A percentile compares a stretch with the other conserved stretches of the same genome.
phyloP scores from a whole-genome alignment of 225 moss, liverwort and hornwort species.

The Pseudisothecium myosuroides region DNA sequence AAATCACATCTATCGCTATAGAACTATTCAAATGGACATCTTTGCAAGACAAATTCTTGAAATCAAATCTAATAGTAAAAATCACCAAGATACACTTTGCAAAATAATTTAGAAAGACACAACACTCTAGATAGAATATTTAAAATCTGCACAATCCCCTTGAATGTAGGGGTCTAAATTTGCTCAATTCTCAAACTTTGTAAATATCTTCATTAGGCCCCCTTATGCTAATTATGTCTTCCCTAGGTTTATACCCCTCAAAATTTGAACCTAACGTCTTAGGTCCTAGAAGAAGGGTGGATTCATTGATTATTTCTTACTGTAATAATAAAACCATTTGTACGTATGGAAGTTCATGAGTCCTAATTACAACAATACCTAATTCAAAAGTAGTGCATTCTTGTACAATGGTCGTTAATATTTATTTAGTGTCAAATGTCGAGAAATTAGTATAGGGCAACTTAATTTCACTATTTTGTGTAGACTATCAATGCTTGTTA shows the following conservation, averaged over 20 bases:
- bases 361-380: no score
- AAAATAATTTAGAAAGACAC: accelerated
- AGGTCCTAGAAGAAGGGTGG: not conserved
- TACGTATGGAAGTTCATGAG: no score
- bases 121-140: accelerated
- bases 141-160: not conserved
- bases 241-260: not conserved
- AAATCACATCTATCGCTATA: not conserved
- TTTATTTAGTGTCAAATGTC: no score
- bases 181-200: not conserved
- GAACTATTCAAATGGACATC: not conserved
- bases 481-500: not conserved
- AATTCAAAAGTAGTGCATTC: no score
- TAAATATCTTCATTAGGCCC: not conserved
- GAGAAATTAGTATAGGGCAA: no score
- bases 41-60: accelerated
- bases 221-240: not conserved
- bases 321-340: not conserved
- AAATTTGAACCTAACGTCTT: not conserved
- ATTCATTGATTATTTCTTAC: not conserved
- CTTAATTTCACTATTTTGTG: no score
- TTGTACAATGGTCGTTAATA: no score
- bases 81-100: accelerated
- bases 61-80: not conserved
- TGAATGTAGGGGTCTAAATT: accelerated